These are phyloP conservation scores for Cochliopodium minus DNA, from an alignment of 208 protist species.

Conservation along the genomic window DNA sequence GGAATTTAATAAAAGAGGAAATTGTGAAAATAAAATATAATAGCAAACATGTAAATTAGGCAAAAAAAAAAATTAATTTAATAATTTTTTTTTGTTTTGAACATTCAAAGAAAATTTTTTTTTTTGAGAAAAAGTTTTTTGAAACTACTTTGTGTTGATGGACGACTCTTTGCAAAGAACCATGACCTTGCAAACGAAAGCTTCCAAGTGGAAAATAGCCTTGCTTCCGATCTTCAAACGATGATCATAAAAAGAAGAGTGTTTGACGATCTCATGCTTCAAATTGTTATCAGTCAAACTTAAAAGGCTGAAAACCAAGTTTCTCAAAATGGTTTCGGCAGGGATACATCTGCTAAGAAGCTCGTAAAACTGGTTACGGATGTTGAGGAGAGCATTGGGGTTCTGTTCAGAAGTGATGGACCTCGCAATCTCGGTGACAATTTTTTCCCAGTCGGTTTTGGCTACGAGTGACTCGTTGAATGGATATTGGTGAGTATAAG, in stretches of 20 bases:
- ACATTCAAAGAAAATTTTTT: too few relatives aligned
- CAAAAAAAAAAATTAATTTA: too few relatives aligned
- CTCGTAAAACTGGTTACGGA: conserved; percentile 89
- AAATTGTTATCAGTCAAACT: conserved; percentile 42
- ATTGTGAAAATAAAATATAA: too few relatives aligned
- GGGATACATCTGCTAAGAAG: conserved; percentile 93
- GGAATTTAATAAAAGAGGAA: too few relatives aligned
- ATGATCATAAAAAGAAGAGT: conserved; percentile 54
- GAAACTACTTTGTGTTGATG: too few relatives aligned
- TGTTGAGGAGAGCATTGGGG: conserved; percentile 64
- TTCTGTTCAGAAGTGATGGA: conserved; percentile 78
- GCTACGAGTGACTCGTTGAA: conserved; percentile 51
- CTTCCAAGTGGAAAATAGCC: conserved; percentile 93
- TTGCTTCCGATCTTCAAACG: conserved; percentile 84
- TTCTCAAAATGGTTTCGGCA: conserved; percentile 71
- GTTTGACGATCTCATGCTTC: not conserved
- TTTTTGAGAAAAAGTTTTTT: too few relatives aligned
- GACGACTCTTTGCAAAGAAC: conserved; percentile 46
- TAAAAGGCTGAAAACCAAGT: conserved; percentile 57
- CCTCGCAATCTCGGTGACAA: conserved; percentile 62
- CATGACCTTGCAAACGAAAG: conserved; percentile 81
- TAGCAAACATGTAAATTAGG: too few relatives aligned
- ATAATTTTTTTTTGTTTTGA: too few relatives aligned
- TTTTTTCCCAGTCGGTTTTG: conserved; percentile 81
- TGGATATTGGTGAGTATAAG: conserved; percentile 53